These are phyloP conservation scores for Gardenia jasminoides DNA, from an alignment of 257 asterid genomes.

Conservation along the genomic window DNA sequence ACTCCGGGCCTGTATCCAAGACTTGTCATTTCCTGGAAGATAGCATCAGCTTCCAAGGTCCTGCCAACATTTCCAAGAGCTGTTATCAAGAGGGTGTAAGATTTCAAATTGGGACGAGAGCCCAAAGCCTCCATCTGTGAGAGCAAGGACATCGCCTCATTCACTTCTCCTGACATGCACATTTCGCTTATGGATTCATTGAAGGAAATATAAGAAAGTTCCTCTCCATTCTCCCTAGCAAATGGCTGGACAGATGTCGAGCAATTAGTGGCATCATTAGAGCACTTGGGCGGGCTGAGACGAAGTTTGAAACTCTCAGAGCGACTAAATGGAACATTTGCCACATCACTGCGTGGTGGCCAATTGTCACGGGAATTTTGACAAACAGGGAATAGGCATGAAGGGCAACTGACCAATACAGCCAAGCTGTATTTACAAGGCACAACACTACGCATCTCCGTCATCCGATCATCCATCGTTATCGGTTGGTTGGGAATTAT, in stretches of 20 bases:
- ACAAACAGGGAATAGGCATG: constrained; percentile 16
- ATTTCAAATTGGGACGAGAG: constrained; percentile 40
- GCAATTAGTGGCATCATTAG: neutral
- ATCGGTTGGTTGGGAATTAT: no score
- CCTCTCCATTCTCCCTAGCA: constrained; percentile 34
- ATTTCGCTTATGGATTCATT: constrained; percentile 52
- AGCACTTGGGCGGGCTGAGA: constrained; percentile 23
- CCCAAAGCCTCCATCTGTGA: constrained; percentile 86
- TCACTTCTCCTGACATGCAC: constrained; percentile 65
- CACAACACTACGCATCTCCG: constrained; percentile 8
- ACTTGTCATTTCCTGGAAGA: constrained; percentile 68
- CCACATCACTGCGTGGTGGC: neutral
- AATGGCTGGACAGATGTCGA: constrained; percentile 14
- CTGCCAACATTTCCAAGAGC: constrained; percentile 73
- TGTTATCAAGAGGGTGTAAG: constrained; percentile 52
- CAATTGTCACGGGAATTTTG: constrained; percentile 3
- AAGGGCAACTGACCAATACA: neutral
- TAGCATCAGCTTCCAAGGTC: constrained; percentile 79
- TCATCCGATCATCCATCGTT: neutral
- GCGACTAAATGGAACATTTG: neutral
- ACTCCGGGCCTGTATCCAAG: constrained; percentile 57
- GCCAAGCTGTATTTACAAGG: neutral
- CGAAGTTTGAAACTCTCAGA: constrained; percentile 11
- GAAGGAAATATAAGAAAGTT: constrained; percentile 51
- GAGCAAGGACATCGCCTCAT: constrained; percentile 66